Percentiles rank a stretch among this genome's conserved stretches.
Conservation (phyloP, 1,284 basidiomycete species). For the Cronartium quercuum region DNA sequence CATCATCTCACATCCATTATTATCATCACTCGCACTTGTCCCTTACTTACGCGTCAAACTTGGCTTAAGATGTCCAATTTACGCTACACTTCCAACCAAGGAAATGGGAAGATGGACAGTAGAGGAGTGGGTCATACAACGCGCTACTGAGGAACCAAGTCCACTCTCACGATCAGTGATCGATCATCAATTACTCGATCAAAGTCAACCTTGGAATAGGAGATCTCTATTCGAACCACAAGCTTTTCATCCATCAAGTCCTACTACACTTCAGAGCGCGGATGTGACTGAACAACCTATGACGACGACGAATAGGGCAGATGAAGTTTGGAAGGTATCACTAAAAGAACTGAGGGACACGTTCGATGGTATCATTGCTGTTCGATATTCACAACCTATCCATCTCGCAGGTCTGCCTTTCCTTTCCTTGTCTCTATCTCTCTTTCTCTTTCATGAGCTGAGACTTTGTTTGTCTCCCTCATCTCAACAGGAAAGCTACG, state of each 20-base stretch:
- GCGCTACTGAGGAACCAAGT: constrained; percentile 57
- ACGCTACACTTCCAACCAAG: constrained; percentile 89
- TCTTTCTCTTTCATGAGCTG: background rate
- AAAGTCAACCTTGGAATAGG: constrained; percentile 23
- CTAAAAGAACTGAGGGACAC: constrained; percentile 83
- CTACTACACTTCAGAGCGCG: constrained; percentile 40
- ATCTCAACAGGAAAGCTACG: constrained; percentile 68
- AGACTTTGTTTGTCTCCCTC: constrained; percentile 32
- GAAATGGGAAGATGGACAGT: constrained; percentile 85
- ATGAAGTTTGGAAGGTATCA: constrained; percentile 61
- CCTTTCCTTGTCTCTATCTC: background rate
- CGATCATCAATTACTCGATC: constrained; percentile 39
- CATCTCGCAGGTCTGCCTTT: constrained; percentile 72
- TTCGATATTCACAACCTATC: constrained; percentile 82
- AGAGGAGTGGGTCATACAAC: constrained; percentile 47
- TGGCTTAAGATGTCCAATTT: constrained; percentile 85
- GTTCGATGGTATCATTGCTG: constrained; percentile 82
- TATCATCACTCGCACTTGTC: constrained; percentile 71
- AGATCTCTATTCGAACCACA: constrained; percentile 2
- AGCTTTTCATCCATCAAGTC: background rate
- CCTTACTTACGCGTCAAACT: constrained; percentile 75
- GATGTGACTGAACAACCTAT: constrained; percentile 39
- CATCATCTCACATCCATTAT: constrained; percentile 85
- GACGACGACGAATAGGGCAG: constrained; percentile 41
- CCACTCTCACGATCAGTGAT: background rate